These are phyloP conservation scores for Gentiana straminea DNA, from an alignment of 257 asterid genomes.

Conservation along the genomic window DNA sequence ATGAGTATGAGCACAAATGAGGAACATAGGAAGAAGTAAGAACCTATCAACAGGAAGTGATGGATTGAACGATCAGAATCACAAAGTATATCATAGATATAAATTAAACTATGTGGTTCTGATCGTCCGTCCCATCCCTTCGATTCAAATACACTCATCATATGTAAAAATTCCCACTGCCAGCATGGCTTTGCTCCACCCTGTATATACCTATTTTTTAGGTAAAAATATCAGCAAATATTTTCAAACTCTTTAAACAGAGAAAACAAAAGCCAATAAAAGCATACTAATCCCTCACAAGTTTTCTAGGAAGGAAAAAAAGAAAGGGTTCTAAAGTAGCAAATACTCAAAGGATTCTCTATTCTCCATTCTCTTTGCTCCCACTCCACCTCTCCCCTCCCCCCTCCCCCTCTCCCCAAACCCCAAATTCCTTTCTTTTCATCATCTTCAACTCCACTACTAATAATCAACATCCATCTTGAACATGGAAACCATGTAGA, in stretches of 20 bases:
- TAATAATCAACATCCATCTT: background rate
- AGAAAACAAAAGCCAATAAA: slow-evolving; percentile 31
- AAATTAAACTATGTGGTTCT: too few species aligned
- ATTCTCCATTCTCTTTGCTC: background rate
- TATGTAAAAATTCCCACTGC: too few species aligned
- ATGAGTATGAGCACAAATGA: too few species aligned
- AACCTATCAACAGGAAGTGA: too few species aligned
- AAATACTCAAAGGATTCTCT: slow-evolving; percentile 7
- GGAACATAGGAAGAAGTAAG: too few species aligned
- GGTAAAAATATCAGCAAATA: slow-evolving; percentile 32
- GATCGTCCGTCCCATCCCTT: too few species aligned
- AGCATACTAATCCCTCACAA: slow-evolving; percentile 25
- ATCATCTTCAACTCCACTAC: background rate
- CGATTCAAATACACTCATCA: too few species aligned
- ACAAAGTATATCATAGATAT: too few species aligned
- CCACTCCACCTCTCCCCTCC: background rate
- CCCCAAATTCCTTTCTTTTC: background rate
- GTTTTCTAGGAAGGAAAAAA: slow-evolving; percentile 44
- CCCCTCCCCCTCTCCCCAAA: background rate
- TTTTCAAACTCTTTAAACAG: slow-evolving; percentile 16
- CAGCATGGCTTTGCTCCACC: slow-evolving; percentile 7
- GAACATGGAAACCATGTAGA: slow-evolving; percentile 11
- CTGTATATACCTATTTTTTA: slow-evolving; percentile 11
- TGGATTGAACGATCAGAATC: too few species aligned
- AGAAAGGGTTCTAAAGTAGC: slow-evolving; percentile 13